phyloP scores from a whole-genome alignment of 163 green algal genomes.

The Trebouxiophyceae sp. region DNA sequence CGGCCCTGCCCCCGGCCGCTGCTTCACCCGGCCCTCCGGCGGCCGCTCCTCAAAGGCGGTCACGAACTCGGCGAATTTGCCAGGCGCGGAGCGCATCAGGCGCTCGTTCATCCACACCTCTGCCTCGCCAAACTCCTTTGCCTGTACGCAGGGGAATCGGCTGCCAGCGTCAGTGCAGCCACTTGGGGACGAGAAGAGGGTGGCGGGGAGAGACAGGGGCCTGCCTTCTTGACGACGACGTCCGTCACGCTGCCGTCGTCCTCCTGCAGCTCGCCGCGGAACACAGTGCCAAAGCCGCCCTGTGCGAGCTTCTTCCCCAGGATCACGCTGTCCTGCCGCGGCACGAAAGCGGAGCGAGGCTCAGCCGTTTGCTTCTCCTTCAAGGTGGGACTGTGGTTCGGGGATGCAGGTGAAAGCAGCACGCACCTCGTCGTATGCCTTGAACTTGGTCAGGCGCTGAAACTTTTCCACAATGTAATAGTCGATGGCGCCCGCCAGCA shows the following conservation, averaged over 20 bases:
- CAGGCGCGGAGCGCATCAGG: slow-evolving; percentile 52
- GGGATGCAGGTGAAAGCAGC: neutral
- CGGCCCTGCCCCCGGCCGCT: slow-evolving; percentile 55
- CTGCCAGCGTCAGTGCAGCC: neutral
- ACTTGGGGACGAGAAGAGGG: neutral
- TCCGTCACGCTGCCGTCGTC: slow-evolving; percentile 2
- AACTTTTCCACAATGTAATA: slow-evolving; percentile 67
- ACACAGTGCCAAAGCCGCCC: slow-evolving; percentile 86
- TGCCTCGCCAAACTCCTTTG: slow-evolving; percentile 87
- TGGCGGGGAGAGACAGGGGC: neutral
- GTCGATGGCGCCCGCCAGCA: slow-evolving; percentile 67
- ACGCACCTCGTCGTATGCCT: slow-evolving; percentile 46
- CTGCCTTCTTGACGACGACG: slow-evolving; percentile 79
- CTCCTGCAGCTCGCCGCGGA: slow-evolving; percentile 48
- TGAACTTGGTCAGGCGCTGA: slow-evolving; percentile 23
- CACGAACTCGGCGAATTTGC: slow-evolving; percentile 64
- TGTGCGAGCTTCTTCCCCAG: slow-evolving; percentile 68
- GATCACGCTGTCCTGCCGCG: slow-evolving; percentile 59
- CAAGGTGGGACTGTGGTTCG: neutral
- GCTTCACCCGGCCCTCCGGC: neutral
- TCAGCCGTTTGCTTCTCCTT: too few relatives aligned
- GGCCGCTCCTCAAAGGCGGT: slow-evolving; percentile 65
- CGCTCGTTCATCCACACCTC: slow-evolving; percentile 96
- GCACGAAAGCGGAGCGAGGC: too few relatives aligned
- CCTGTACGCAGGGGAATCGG: slow-evolving; percentile 43